Evolutionary conservation across 2,329 filamentous ascomycete genomes (phyloP), one percentile per base, ranked within the genome.

Genomic region (Cryphonectria nitschkei): DNA sequence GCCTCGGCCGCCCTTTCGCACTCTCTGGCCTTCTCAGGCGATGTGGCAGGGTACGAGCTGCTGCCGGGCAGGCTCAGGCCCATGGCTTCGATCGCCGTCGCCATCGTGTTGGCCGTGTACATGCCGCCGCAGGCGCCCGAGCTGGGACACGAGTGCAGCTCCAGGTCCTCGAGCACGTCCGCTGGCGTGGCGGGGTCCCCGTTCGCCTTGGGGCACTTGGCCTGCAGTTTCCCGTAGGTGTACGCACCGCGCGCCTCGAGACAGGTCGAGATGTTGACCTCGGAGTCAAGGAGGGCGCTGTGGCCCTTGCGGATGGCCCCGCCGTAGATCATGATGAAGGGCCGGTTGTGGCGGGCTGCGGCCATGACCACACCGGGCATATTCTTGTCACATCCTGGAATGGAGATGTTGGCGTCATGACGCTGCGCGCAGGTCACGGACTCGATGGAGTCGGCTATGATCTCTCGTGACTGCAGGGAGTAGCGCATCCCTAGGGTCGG

Each of bases 381-480:
- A 81, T 98, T 98, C 88, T 98, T 98, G 84, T 98, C 95, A 80
- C 95, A 98, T 14, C 95, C 95, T 0, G 95, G 94, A 75, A 98
- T 95, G 41, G 93, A 90, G 79, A 98, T 95, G 80, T 95, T 97
- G 71, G 94, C 95, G 79, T 98, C 95, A 81, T 98, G 94, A 76
- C 92, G 92, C 79, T 98, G 95, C 6, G 93, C 95, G 79, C 92
- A 95, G 1, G 94, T 98, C 54, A 97, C 93, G 1, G 93, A 95
- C 83, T 98, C 95, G 77, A 98, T 94, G 75, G 91, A 95, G 82
- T 98, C 95, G 74, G 95, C 95, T 75, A 98, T 98, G 74, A 98
- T 90, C 78, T 98, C 95, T 72, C 95, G 88, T 1, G 92, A 93
- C 79, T 97, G 95, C 6, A 98, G 87, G 34, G 94, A 97, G 83